phyloP scores from a whole-genome alignment of 768 basidiomycete genomes.

The Suillus weaverae region DNA sequence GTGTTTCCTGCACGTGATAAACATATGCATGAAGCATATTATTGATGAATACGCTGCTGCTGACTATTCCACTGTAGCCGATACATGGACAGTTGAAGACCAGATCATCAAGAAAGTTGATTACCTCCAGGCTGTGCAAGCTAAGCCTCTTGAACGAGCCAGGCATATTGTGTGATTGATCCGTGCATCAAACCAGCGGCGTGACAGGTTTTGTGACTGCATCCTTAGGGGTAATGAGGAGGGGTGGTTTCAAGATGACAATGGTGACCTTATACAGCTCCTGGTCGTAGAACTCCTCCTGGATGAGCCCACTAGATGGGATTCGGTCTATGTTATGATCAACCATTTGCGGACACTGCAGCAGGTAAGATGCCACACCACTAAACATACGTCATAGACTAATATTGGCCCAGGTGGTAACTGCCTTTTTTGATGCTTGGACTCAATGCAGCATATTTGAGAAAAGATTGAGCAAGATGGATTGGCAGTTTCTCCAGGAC shows the following conservation, averaged over 20 bases:
- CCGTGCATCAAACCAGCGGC: neutral
- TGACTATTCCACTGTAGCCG: neutral
- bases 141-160: neutral
- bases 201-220: neutral
- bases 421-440: no score
- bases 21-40: slow-evolving; percentile 7
- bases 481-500: no score
- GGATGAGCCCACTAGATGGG: slow-evolving; percentile 40
- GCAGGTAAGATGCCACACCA: slow-evolving; percentile 3
- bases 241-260: slow-evolving; percentile 2
- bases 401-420: no score
- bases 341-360: slow-evolving; percentile 4
- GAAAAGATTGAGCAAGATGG: no score
- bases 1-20: slow-evolving; percentile 22
- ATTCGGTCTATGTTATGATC: slow-evolving; percentile 40
- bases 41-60: slow-evolving; percentile 7
- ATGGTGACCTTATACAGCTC: neutral
- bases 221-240: slow-evolving; percentile 6
- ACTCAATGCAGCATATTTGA: no score
- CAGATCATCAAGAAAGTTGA: slow-evolving; percentile 1
- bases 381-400: no score
- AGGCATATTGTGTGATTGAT: neutral
- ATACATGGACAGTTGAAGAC: slow-evolving; percentile 4
- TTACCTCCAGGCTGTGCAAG: neutral
- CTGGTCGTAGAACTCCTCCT: slow-evolving; percentile 10